Evolutionary conservation across 306 rosid genomes (phyloP).

Genomic region (Carpinus viminea): DNA sequence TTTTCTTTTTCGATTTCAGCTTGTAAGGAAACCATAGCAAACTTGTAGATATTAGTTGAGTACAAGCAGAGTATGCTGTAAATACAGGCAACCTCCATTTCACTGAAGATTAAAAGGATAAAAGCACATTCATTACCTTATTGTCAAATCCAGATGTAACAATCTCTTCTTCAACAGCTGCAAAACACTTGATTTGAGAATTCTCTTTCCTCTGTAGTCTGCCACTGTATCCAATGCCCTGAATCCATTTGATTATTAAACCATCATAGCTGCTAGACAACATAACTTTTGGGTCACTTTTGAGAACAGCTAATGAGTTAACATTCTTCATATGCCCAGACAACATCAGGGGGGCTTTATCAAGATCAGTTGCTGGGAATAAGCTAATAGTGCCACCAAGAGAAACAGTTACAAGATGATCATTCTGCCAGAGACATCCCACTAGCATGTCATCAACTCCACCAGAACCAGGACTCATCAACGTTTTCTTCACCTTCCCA

Average conservation of each 20-base stretch:
- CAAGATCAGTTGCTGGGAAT: constrained; percentile 75
- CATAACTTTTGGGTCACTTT: constrained; percentile 64
- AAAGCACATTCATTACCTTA: constrained; percentile 50
- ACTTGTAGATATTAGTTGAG: neutral
- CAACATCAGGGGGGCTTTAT: constrained; percentile 66
- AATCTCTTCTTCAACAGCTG: constrained; percentile 79
- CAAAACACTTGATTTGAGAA: constrained; percentile 78
- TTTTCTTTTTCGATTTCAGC: neutral
- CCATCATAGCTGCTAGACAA: constrained; percentile 96
- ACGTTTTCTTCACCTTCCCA: constrained; percentile 75
- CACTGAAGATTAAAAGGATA: constrained; percentile 12
- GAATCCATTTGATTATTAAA: constrained; percentile 81
- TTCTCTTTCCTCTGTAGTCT: constrained; percentile 77
- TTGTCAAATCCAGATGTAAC: constrained; percentile 85
- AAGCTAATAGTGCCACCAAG: constrained; percentile 84
- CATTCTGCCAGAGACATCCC: constrained; percentile 87
- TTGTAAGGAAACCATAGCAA: neutral
- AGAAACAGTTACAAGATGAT: constrained; percentile 79
- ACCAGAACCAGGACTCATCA: constrained; percentile 70
- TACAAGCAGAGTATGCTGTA: neutral
- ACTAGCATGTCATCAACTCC: constrained; percentile 96
- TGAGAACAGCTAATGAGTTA: constrained; percentile 73
- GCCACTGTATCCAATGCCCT: constrained; percentile 86
- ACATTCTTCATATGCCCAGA: constrained; percentile 94
- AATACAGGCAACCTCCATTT: neutral